Base-by-base conservation (phyloP, 805 yeast species). In the Schizosaccharomyces japonicus region DNA sequence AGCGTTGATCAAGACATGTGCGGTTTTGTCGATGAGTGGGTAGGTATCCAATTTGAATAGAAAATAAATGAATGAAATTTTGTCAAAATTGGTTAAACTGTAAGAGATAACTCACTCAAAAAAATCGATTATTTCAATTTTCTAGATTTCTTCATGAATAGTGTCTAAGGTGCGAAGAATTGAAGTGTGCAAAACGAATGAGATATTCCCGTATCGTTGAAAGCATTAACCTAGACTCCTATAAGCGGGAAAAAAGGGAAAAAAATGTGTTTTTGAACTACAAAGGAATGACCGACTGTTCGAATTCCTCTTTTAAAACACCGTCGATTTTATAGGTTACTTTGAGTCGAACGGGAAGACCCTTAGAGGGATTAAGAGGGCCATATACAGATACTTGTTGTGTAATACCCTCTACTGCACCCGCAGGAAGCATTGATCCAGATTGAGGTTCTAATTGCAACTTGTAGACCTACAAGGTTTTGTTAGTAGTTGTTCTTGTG, bases 21-120 rank as follows among this genome's bases (percentile, higher is more conserved):
- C n/a, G 94, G 82, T 0, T 82, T 81, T 55, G 71, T 75, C 1
- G 79, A 77, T 56, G 94, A 82, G 60, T 76, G 73, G 72, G 76
- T 75, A 45, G 87, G 80, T 30, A 87, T 81, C 10, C 94, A 82
- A 59, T 82, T 94, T 94, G 94, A 83, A 59, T 71, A 42, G 29
- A 19, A n/a, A n/a, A n/a, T n/a, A n/a, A n/a, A n/a, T n/a, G n/a
- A n/a, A n/a, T n/a, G n/a, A n/a, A n/a, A n/a, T n/a, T n/a, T n/a
- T n/a, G n/a, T n/a, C n/a, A n/a, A n/a, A n/a, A n/a, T n/a, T n/a
- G n/a, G n/a, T n/a, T n/a, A n/a, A n/a, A n/a, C n/a, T n/a, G n/a
- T n/a, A n/a, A n/a, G n/a, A n/a, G n/a, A n/a, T n/a, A n/a, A n/a
- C n/a, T n/a, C n/a, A n/a, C n/a, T n/a, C n/a, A n/a, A n/a, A n/a